These are phyloP conservation scores for Monosporascus sp. DNA, from an alignment of 2,329 filamentous ascomycete species.

Conservation along the genomic window DNA sequence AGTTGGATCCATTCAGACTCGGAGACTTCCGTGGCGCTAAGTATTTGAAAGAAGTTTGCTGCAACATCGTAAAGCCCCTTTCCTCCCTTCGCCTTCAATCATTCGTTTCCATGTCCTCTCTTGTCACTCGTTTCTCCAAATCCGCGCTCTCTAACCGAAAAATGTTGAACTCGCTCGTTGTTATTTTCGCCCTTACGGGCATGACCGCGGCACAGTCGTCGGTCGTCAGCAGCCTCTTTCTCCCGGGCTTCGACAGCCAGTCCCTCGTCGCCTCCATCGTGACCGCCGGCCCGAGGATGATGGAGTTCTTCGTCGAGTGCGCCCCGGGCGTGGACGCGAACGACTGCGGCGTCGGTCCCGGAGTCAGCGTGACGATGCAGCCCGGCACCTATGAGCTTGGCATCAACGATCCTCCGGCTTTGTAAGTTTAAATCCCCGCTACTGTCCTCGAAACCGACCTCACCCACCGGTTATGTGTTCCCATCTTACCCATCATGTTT, in stretches of 20 bases:
- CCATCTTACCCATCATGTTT: background rate
- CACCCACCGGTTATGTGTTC: background rate
- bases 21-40: no score
- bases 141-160: background rate
- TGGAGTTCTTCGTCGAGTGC: slow-evolving; percentile 4
- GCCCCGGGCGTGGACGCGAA: background rate
- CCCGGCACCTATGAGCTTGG: slow-evolving; percentile 2
- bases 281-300: background rate
- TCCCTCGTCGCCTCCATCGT: slow-evolving; percentile 2
- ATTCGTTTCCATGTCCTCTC: background rate
- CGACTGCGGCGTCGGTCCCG: slow-evolving; percentile 2
- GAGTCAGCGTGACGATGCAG: slow-evolving; percentile 4
- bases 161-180: background rate
- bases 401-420: background rate
- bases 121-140: background rate
- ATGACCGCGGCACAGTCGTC: background rate
- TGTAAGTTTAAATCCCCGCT: background rate
- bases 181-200: slow-evolving; percentile 1
- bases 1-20: no score
- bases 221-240: slow-evolving; percentile 1
- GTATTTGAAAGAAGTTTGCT: no score
- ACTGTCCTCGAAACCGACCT: background rate
- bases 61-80: no score
- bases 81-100: background rate
- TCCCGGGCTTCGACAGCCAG: slow-evolving; percentile 1